Evolutionary conservation across 2,329 filamentous ascomycete species (phyloP).

Genomic region (Sordariomycetes sp.): DNA sequence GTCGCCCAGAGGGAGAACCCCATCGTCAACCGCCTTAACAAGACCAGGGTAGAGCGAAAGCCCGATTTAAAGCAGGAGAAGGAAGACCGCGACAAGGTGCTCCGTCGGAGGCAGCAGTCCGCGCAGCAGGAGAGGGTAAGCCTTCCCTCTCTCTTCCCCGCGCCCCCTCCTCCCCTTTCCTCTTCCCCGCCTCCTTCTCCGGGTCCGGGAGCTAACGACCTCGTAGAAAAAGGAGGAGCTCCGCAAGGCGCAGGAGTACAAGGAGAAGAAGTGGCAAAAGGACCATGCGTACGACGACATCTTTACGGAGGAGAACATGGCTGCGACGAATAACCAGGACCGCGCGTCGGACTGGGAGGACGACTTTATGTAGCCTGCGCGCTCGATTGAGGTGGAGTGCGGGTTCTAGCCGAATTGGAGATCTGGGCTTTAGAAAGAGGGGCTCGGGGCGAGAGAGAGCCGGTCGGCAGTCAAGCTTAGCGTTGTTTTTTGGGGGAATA

Average conservation of each 20-base stretch:
- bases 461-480: no score
- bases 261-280: constrained; percentile 85
- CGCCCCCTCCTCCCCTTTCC: not conserved
- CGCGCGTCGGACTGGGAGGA: constrained; percentile 66
- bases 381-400: no score
- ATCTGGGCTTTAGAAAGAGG: no score
- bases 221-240: constrained; percentile 64
- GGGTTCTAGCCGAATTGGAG: no score
- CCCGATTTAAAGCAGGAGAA: constrained; percentile 75
- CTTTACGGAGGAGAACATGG: constrained; percentile 72
- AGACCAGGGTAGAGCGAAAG: constrained; percentile 81
- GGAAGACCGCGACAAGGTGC: constrained; percentile 59
- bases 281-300: constrained; percentile 97
- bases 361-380: constrained; percentile 64
- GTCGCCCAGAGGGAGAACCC: constrained; percentile 72
- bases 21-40: constrained; percentile 95
- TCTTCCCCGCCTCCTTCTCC: not conserved
- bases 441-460: no score
- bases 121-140: constrained; percentile 47
- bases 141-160: constrained; percentile 3
- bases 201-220: not conserved
- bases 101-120: constrained; percentile 59
- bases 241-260: constrained; percentile 60
- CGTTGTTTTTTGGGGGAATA: no score
- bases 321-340: constrained; percentile 72